Evolutionary conservation across 345 rosid species (phyloP).

Genomic region (Eucalyptus sp.): DNA sequence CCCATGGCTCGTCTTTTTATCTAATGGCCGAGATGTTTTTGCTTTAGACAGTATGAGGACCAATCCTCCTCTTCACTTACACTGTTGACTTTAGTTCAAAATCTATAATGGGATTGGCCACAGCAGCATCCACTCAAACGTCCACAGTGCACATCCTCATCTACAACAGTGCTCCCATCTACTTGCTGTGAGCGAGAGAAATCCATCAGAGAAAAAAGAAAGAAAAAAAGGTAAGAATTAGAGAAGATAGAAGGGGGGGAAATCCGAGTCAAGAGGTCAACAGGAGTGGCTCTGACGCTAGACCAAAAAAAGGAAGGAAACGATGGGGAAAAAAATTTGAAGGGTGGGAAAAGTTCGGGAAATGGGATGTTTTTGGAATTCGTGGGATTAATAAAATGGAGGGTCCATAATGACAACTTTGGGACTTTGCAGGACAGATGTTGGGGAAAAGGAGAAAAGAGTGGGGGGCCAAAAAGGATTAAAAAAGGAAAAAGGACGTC

Average conservation of each 20-base stretch:
- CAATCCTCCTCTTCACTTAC: neutral
- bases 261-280: neutral
- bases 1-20: neutral
- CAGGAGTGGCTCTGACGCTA: neutral
- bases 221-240: neutral
- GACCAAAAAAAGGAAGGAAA: neutral
- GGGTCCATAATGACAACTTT: neutral
- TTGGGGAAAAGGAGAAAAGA: neutral
- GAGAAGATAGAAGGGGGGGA: neutral
- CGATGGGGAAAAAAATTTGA: neutral
- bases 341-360: neutral
- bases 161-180: neutral
- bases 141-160: neutral
- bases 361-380: neutral
- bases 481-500: neutral
- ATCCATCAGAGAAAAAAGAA: neutral
- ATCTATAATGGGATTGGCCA: neutral
- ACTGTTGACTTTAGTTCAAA: neutral
- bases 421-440: neutral
- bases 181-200: neutral
- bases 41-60: neutral
- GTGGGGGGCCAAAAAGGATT: neutral
- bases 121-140: neutral
- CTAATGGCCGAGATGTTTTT: neutral
- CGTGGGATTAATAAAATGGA: neutral